Evolutionary conservation across 2,329 filamentous ascomycete genomes (phyloP), one percentile per base, ranked within the genome.

Genomic region (Xylariaceae sp.): DNA sequence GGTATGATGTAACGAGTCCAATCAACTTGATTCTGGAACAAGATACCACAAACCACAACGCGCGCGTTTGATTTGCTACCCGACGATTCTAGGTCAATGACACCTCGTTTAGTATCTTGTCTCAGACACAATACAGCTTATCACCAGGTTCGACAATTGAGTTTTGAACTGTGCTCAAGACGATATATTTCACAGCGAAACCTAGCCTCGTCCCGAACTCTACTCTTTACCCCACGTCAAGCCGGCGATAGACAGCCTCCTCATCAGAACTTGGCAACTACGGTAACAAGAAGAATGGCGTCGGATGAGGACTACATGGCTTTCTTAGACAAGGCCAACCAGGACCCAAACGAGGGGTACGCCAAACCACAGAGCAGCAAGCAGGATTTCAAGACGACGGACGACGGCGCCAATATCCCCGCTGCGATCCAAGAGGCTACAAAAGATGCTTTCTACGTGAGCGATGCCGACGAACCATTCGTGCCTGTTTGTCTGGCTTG

Each of bases 271-370:
- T 61, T 58, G 39, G 28, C 43, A 37, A 56, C 56, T 31, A 36
- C 55, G 29, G 34, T 48, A 44, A 39, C 46, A 12, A 14, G 19
- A 17, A 79, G 54, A 14, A 91, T 91, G 88, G 84, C 87, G 6
- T 88, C 87, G 51, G 92, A 96, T 80, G 86, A 90, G 60, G 89
- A 90, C 61, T 97, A 96, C 79, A 84, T 87, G 75, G 80, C 88
- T 58, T 96, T 97, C 72, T 81, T 97, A 55, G 83, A 95, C 72
- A 95, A 95, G 78, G 91, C 92, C 51, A 96, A 96, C 77, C 79
- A 87, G 68, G 88, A 92, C 71, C 87, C 89, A 16, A 87, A 86
- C 71, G 82, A 86, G 57, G 87, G 87, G 62, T 69, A 73, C 34
- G 71, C 72, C 6, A 69, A 72, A 37, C 47, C 73, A 1, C 66